Evolutionary conservation across 2,329 filamentous ascomycete genomes (phyloP).

Genomic region (Zopfia rhizophila): DNA sequence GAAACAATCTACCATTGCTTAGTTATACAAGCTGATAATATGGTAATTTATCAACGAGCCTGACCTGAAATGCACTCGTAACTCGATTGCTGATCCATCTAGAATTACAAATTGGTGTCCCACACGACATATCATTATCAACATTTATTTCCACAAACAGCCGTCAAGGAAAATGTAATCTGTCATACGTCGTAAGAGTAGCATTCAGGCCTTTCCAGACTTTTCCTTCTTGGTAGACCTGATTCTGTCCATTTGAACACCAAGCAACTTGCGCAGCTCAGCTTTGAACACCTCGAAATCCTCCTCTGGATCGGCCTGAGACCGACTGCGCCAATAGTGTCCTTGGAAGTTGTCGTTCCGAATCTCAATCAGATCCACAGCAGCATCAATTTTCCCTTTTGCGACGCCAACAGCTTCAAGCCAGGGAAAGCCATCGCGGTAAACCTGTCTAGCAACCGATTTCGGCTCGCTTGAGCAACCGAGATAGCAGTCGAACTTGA

Average conservation of each 20-base stretch:
- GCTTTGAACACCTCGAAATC: slow-evolving; percentile 23
- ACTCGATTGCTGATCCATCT: no score
- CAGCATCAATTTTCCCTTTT: slow-evolving; percentile 41
- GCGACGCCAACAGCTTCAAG: slow-evolving; percentile 43
- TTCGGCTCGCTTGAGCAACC: slow-evolving; percentile 12
- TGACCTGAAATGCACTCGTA: no score
- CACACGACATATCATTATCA: no score
- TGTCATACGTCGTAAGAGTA: no score
- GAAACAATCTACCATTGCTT: no score
- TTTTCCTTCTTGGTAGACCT: no score
- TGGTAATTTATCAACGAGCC: no score
- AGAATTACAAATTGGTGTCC: no score
- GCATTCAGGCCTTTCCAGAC: no score
- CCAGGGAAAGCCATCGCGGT: slow-evolving; percentile 50
- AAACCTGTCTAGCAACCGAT: slow-evolving; percentile 39
- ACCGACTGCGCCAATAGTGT: background rate
- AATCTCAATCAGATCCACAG: slow-evolving; percentile 36
- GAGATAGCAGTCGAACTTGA: slow-evolving; percentile 33
- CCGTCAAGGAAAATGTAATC: no score
- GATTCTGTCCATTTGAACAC: slow-evolving; percentile 29
- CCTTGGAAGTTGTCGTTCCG: slow-evolving; percentile 1
- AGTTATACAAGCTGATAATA: no score
- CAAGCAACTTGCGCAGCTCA: slow-evolving; percentile 32
- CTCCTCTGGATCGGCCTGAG: slow-evolving; percentile 8
- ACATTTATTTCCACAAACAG: no score